Evolutionary conservation across 2,329 filamentous ascomycete species (phyloP).

Genomic region (Verticillium zaregamsianum): DNA sequence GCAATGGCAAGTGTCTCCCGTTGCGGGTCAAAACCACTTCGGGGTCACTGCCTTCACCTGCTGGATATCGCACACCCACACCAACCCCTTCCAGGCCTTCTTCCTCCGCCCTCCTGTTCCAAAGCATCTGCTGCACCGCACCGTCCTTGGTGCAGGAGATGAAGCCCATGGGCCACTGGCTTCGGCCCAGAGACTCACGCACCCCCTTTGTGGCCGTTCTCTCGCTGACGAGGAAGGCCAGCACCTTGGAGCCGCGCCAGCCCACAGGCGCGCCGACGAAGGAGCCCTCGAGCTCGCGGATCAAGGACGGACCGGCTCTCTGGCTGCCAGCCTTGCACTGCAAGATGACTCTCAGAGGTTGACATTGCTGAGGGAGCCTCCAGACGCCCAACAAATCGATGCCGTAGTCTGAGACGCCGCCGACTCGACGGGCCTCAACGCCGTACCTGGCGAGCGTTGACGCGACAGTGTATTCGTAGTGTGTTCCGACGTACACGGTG

Average conservation of each 20-base stretch:
- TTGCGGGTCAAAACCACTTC: conserved; percentile 49
- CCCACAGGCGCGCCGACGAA: conserved; percentile 69
- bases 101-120: conserved; percentile 63
- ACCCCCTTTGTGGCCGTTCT: conserved; percentile 74
- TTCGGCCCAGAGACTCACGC: conserved; percentile 64
- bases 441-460: conserved; percentile 53
- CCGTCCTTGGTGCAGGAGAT: conserved; percentile 58
- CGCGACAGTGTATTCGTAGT: conserved; percentile 70
- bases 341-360: conserved; percentile 40
- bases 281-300: conserved; percentile 77
- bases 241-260: conserved; percentile 60
- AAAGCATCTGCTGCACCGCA: conserved; percentile 62
- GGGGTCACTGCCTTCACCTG: conserved; percentile 22
- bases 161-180: conserved; percentile 68
- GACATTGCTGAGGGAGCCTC: conserved; percentile 45
- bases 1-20: conserved; percentile 33
- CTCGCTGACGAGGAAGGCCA: conserved; percentile 69
- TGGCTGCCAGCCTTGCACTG: conserved; percentile 67
- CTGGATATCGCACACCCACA: conserved; percentile 40
- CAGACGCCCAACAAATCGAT: conserved; percentile 73
- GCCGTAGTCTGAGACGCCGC: conserved; percentile 63
- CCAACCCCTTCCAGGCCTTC: conserved; percentile 58
- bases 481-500: conserved; percentile 66
- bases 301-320: conserved; percentile 50
- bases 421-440: conserved; percentile 62